phyloP scores from a whole-genome alignment of 129 eudicot species.

The Escallonia herrerae region DNA sequence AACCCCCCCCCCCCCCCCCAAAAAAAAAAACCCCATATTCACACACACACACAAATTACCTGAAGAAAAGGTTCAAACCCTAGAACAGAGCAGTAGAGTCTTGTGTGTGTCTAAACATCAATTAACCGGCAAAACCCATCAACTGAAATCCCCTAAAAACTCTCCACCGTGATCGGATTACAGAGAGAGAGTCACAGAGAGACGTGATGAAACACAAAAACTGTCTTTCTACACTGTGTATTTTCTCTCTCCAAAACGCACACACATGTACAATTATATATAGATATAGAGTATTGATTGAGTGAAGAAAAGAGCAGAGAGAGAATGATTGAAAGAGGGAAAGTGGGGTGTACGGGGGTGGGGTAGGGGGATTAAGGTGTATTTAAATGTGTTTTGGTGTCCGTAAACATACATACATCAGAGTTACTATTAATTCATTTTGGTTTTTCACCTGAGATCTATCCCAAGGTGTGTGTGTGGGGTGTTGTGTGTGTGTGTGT shows the following conservation, averaged over 20 bases:
- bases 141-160: slow-evolving; percentile 18
- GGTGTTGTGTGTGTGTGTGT: no score
- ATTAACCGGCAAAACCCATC: slow-evolving; percentile 12
- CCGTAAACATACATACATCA: slow-evolving; percentile 18
- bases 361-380: slow-evolving; percentile 21
- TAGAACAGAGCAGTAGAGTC: neutral
- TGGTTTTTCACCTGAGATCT: neutral
- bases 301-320: slow-evolving; percentile 21
- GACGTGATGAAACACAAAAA: slow-evolving; percentile 6
- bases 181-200: no score
- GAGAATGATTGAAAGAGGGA: slow-evolving; percentile 42
- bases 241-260: slow-evolving; percentile 1
- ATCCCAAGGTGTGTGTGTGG: no score
- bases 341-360: neutral
- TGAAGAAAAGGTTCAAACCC: slow-evolving; percentile 37
- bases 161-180: slow-evolving; percentile 32
- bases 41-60: slow-evolving; percentile 17
- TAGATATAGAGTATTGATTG: slow-evolving; percentile 39
- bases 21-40: neutral
- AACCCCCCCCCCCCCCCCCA: no score
- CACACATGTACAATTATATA: slow-evolving; percentile 7
- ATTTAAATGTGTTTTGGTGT: slow-evolving; percentile 36
- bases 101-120: neutral
- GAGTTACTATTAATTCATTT: neutral
- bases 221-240: neutral